A percentile compares a stretch with the other conserved stretches of the same genome.
phyloP scores from a whole-genome alignment of 345 rosid genomes.

The Corchorus olitorius region DNA sequence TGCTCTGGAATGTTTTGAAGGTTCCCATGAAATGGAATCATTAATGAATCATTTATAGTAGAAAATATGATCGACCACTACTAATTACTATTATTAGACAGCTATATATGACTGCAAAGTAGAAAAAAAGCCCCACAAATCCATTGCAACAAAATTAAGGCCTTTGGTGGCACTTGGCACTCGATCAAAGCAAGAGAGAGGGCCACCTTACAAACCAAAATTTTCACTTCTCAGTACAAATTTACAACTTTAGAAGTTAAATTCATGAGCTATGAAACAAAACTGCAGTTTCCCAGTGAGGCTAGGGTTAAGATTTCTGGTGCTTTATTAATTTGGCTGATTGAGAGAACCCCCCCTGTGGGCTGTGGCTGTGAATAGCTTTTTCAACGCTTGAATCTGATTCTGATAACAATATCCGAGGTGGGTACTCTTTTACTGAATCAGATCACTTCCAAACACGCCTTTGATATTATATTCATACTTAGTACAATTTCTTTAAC shows the following conservation, averaged over 20 bases:
- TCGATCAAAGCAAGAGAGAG: background rate
- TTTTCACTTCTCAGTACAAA: too few species aligned
- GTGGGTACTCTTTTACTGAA: slow-evolving; percentile 1
- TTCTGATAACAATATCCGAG: slow-evolving; percentile 8
- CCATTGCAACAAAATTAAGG: background rate
- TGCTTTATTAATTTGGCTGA: background rate
- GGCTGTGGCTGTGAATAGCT: background rate
- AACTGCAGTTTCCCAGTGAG: slow-evolving; percentile 1
- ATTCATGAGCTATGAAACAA: too few species aligned
- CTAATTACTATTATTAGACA: too few species aligned
- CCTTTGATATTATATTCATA: background rate
- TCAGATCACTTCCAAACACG: slow-evolving; percentile 10
- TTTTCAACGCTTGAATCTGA: background rate
- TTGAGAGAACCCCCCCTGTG: too few species aligned
- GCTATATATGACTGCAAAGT: too few species aligned
- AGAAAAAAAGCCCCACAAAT: background rate
- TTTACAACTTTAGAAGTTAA: too few species aligned
- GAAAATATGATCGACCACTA: too few species aligned
- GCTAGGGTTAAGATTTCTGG: background rate
- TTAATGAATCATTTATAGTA: slow-evolving; percentile 6
- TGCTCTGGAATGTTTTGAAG: slow-evolving; percentile 1
- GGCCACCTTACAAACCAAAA: background rate
- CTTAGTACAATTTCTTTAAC: background rate
- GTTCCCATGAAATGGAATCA: background rate
- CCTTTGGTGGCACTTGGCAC: background rate